Base-by-base conservation (phyloP, 768 basidiomycete species). In the Boletus fagicola region DNA sequence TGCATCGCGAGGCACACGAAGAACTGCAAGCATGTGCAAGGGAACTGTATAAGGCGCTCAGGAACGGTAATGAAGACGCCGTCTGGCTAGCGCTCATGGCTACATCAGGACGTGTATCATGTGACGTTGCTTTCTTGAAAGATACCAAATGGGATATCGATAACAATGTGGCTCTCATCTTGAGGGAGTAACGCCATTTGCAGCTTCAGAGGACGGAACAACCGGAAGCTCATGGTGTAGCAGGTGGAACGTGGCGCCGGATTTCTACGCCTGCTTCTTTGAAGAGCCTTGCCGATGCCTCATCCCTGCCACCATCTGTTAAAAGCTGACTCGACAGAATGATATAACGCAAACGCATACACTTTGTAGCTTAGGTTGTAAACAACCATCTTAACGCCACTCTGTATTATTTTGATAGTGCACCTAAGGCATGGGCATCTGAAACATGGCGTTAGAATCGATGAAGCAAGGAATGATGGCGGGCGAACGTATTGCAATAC, bases 371-470 rank as follows among this genome's bases (percentile, higher is more conserved):
- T 86, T 53, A 98, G 75, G 69, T 94, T 96, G 70, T 98, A 99
- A 5, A 98, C 91, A 4, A 99, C 96, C 56, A 86, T 87, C 58
- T 83, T 86, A 20, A 98, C 88, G 0, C 95, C 96, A 22, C 87
- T 89, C 68, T 99, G 96, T 28, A 98, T 94, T 62, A 98, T 98
- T 72, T 98, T 98, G 74, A 98, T 86, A 0, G 95, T 93, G 69
- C 97, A 99, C 62, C 83, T 86, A n/a, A 98, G 77, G 70, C 97
- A 99, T 0, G 97, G 97, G 65, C 97, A 99, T n/a, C 95, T 98
- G 67, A 18, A 42, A 38, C 40, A 24, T 47, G 42, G 43, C 44
- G 50, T 57, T 53, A 52, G 30, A 42, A 51, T 31, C 10, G 43
- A 54, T 31, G 1, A 48, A 24, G 31, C 28, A 43, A 56, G 31